These are phyloP conservation scores for Pythium graminicola DNA, from an alignment of 352 stramenopile species.

Conservation along the genomic window DNA sequence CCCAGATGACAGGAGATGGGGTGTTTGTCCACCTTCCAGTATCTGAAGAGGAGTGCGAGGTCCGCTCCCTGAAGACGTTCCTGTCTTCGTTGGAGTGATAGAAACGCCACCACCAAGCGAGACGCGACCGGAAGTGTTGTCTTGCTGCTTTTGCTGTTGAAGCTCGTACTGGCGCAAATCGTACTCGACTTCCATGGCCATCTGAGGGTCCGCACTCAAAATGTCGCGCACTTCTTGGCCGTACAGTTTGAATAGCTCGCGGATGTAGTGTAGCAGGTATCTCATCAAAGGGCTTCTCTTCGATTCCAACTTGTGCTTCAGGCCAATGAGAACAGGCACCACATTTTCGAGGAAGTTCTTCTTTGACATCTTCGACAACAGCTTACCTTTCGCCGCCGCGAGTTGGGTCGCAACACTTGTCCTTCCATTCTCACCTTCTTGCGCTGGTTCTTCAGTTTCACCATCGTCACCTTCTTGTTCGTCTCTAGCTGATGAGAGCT, in stretches of 20 bases:
- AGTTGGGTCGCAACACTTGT: conserved; percentile 57
- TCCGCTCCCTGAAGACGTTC: neutral
- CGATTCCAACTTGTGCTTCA: conserved; percentile 93
- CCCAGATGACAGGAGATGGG: conserved; percentile 13
- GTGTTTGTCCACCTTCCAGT: conserved; percentile 12
- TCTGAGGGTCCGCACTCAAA: conserved; percentile 88
- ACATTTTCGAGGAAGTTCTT: conserved; percentile 98
- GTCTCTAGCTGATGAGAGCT: conserved; percentile 54
- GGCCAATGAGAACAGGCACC: conserved; percentile 93
- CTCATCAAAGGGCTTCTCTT: conserved; percentile 92
- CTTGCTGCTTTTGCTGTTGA: conserved; percentile 34
- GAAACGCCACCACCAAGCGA: conserved; percentile 14
- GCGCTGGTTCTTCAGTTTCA: conserved; percentile 52
- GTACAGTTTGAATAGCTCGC: conserved; percentile 91
- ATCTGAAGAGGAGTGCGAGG: conserved; percentile 18
- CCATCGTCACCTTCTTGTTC: conserved; percentile 46
- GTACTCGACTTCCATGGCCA: conserved; percentile 95
- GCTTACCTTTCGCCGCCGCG: conserved; percentile 86
- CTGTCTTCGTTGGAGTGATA: conserved; percentile 15
- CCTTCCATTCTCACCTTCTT: conserved; percentile 26
- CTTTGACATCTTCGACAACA: conserved; percentile 94
- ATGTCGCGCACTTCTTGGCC: conserved; percentile 92
- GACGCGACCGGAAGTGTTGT: conserved; percentile 28
- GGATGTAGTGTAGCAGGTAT: conserved; percentile 92
- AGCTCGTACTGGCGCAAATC: conserved; percentile 85